Conservation (phyloP, 495 filamentous ascomycete genomes). For the Penicillium mononematosum region DNA sequence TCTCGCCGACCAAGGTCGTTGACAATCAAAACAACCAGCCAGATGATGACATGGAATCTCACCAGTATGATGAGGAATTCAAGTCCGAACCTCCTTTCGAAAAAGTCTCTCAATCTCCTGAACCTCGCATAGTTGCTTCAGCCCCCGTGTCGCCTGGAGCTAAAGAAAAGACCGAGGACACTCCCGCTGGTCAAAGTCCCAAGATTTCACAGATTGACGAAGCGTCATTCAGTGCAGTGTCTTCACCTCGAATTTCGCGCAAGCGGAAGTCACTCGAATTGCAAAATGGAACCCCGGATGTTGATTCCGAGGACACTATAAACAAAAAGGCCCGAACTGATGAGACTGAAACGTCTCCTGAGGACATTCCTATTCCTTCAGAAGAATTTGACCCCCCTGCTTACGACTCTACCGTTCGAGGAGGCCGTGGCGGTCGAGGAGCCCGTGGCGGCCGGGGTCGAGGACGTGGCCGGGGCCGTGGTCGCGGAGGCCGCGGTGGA, state of each 20-base stretch:
- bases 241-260: conserved; percentile 21
- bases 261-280: conserved; percentile 37
- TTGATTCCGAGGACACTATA: conserved; percentile 15
- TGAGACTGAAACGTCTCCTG: conserved; percentile 25
- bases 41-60: conserved; percentile 11
- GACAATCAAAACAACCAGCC: conserved; percentile 14
- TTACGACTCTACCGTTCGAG: conserved; percentile 18
- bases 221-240: background rate
- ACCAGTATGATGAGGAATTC: conserved; percentile 11
- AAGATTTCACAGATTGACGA: conserved; percentile 1
- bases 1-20: conserved; percentile 20
- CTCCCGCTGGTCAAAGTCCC: conserved; percentile 1
- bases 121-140: conserved; percentile 10
- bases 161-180: conserved; percentile 1
- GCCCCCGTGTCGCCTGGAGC: conserved; percentile 5
- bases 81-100: conserved; percentile 6
- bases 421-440: conserved; percentile 39
- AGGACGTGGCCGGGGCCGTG: conserved; percentile 38
- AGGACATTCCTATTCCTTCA: conserved; percentile 15
- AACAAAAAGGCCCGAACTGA: conserved; percentile 38
- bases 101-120: conserved; percentile 9
- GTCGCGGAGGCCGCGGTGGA: conserved; percentile 36
- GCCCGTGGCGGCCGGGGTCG: conserved; percentile 27
- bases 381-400: conserved; percentile 2
- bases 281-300: conserved; percentile 22